Evolutionary conservation across 2,329 filamentous ascomycete genomes (phyloP).

Genomic region (Cladosporium sp.): DNA sequence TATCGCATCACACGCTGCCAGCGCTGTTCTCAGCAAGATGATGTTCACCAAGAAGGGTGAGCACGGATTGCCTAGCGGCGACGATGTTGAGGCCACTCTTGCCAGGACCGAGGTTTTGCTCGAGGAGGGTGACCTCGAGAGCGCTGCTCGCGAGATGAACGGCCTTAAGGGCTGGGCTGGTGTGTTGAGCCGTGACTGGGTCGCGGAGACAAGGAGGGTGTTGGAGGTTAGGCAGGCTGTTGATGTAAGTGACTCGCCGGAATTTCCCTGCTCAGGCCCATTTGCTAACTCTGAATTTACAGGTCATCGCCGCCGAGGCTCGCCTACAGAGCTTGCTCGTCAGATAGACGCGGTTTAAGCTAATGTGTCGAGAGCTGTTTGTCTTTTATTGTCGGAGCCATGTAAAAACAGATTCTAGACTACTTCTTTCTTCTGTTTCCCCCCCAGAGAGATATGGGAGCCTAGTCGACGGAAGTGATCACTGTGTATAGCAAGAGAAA

Average conservation of each 20-base stretch:
- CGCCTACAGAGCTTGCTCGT: slow-evolving; percentile 84
- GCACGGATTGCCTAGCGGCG: slow-evolving; percentile 70
- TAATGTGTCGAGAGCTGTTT: background rate
- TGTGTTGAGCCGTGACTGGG: slow-evolving; percentile 91
- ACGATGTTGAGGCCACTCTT: slow-evolving; percentile 92
- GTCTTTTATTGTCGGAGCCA: slow-evolving; percentile 5
- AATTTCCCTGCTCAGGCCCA: background rate
- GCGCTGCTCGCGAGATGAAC: slow-evolving; percentile 93
- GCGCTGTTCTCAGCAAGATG: slow-evolving; percentile 85
- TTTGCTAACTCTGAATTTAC: slow-evolving; percentile 16
- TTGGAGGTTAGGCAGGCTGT: slow-evolving; percentile 95
- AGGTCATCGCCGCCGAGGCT: slow-evolving; percentile 90
- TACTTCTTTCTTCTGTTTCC: slow-evolving; percentile 1
- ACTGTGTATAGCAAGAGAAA: slow-evolving; percentile 27
- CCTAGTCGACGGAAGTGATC: background rate
- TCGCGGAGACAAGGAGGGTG: slow-evolving; percentile 85
- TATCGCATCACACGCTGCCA: slow-evolving; percentile 90
- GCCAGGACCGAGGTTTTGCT: slow-evolving; percentile 85
- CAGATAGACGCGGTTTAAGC: slow-evolving; percentile 55
- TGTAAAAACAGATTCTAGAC: slow-evolving; percentile 17
- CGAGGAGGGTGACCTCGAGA: slow-evolving; percentile 90
- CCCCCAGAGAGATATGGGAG: background rate
- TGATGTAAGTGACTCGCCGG: slow-evolving; percentile 66
- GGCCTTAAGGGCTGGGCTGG: slow-evolving; percentile 90
- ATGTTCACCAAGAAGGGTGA: slow-evolving; percentile 81